Base-by-base conservation (phyloP, 495 filamentous ascomycete genomes). In the Aspergillus kassunensis region DNA sequence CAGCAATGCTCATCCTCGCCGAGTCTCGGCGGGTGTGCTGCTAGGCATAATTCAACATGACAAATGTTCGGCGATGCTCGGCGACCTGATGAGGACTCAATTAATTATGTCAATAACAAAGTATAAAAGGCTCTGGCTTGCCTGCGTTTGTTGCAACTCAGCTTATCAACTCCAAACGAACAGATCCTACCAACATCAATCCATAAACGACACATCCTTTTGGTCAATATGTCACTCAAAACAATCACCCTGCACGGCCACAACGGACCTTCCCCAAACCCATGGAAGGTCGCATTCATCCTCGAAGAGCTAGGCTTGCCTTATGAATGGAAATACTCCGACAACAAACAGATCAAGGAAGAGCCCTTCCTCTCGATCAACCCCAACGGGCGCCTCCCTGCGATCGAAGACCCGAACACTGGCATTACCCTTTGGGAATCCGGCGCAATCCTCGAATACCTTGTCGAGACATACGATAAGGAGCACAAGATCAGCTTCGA, bases 381-480 rank as follows among this genome's bases (percentile, higher is more conserved):
- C 63, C 86, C 85, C 54, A 90, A 91, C 66, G 87, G 87, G 44
- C 85, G 88, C 12, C 59, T 74, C 40, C 76, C 77, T 29, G 69
- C 75, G 39, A 81, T 89, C 49, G 64, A 85, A 41, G 87, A 89
- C 62, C 77, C 80, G 19, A 89, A 91, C 70, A 85, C 79, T 0
- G 76, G 69, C 50, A 67, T 86, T 54, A 82, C 70, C 0, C 59
- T 90, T 11, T 89, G 84, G 83, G 86, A 90, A 59, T 85, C 81
- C 5, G 87, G 85, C 47, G 87, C 88, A 13, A 88, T 89, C 64
- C 51, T 89, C 55, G 71, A 84, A 51, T 91, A 91, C 60, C 69
- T 90, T 15, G 60, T 88, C 36, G 83, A 87, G 16, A 77, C 70
- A n/a, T 91, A 90, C 69, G 86, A 90, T 68, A 80, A 67, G 44